Evolutionary conservation across 169 alveolate genomes (phyloP), one percentile per base, ranked within the genome.

Genomic region (Eimeria praecox): DNA sequence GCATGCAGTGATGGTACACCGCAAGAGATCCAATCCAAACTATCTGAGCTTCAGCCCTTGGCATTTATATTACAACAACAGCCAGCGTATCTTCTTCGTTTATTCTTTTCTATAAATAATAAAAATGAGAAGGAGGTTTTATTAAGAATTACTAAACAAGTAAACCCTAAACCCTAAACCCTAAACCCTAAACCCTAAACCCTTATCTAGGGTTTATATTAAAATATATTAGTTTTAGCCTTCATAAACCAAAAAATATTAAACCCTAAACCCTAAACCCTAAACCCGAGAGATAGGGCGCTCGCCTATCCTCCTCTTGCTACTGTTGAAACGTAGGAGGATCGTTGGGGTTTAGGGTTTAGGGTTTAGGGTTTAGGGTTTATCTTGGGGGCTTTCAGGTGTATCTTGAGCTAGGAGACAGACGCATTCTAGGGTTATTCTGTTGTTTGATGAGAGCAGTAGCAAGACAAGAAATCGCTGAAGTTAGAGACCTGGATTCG

Each of bases 51-150:
- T 9, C 94, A 97, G 77, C 44, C 73, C 0, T 56, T 97, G 54
- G 80, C 96, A 0, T 97, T 96, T 80, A 96, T 87, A 1, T 33
- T 97, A 1, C 98, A 97, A 80, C 97, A 96, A 44, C 98, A 97
- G 62, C 98, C 98, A 0, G 56, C 97, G 30, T 97, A 97, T 73
- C 42, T 97, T 22, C 89, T 89, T 27, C 62, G 91, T 2, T 66
- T 97, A n/a, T 95, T 93, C 27, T 59, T 78, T 16, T 40, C 85
- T n/a, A 30, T 87, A 10, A 87, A 64, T 2, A 38, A 33, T n/a
- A 66, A 44, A 49, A 35, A 49, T 30, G 80, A 87, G 44, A 38
- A 35, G n/a, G 94, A 87, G 1, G 80, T 69, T 5, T 59, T 87
- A 38, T n/a, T 69, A 27, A 69, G 71, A 49, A 20, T 87, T 24